A percentile compares a stretch with the other conserved stretches of the same genome.
These are phyloP conservation scores for Annulohypoxylon nitens DNA, from an alignment of 495 filamentous ascomycete genomes.

Conservation along the genomic window DNA sequence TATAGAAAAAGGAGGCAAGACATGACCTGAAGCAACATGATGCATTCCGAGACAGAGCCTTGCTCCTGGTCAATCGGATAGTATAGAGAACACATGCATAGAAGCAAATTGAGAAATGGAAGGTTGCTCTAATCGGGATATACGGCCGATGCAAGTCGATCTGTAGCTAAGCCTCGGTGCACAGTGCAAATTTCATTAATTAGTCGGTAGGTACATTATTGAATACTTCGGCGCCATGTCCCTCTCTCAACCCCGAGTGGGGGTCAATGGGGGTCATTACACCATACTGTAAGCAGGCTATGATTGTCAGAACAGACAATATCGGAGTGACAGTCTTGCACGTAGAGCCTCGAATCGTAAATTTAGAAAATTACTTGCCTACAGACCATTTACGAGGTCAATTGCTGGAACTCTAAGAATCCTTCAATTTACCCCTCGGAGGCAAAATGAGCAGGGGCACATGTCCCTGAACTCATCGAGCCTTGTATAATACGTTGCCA, in stretches of 20 bases:
- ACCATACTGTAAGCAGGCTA: not conserved
- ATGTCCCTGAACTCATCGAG: not conserved
- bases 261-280: not conserved
- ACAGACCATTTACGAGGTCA: too few relatives aligned
- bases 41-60: not conserved
- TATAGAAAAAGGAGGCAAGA: not conserved
- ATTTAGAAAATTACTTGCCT: not conserved
- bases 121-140: not conserved
- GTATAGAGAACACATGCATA: not conserved
- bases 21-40: not conserved
- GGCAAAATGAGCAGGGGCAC: not conserved
- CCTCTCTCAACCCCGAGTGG: not conserved
- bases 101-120: not conserved
- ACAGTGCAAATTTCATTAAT: not conserved
- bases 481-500: not conserved
- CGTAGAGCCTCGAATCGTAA: not conserved
- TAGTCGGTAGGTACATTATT: not conserved
- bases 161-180: not conserved
- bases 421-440: not conserved
- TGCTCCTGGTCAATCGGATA: not conserved
- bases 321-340: too few relatives aligned
- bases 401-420: not conserved
- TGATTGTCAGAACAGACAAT: not conserved
- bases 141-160: not conserved
- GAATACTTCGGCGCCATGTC: not conserved